phyloP scores from a whole-genome alignment of 2,329 filamentous ascomycete genomes.

The Teratosphaeria viscida region DNA sequence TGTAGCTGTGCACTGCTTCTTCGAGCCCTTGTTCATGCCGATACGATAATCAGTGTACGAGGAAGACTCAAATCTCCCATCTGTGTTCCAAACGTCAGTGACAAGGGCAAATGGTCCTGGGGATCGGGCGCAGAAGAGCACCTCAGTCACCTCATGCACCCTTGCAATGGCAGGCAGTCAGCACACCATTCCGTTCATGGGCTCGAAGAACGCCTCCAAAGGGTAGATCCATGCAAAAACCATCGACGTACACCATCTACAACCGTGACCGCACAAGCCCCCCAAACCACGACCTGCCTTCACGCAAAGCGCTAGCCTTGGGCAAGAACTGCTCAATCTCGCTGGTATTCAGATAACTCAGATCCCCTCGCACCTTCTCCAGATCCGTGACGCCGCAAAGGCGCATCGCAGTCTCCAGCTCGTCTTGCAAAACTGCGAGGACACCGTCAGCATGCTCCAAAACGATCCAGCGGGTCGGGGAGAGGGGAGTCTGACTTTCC shows the following conservation, averaged over 20 bases:
- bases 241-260: background rate
- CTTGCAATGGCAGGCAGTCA: too few relatives aligned
- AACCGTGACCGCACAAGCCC: slow-evolving; percentile 2
- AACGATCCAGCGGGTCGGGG: background rate
- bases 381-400: slow-evolving; percentile 54
- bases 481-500: slow-evolving; percentile 37
- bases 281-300: slow-evolving; percentile 2
- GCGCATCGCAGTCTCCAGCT: slow-evolving; percentile 56
- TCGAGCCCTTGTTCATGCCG: too few relatives aligned
- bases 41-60: too few relatives aligned
- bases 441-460: background rate
- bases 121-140: too few relatives aligned
- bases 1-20: too few relatives aligned
- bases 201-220: too few relatives aligned
- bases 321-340: slow-evolving; percentile 42
- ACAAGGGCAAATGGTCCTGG: too few relatives aligned
- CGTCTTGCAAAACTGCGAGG: slow-evolving; percentile 39
- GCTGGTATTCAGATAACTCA: slow-evolving; percentile 41
- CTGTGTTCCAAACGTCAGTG: too few relatives aligned
- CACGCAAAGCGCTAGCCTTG: background rate
- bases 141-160: too few relatives aligned
- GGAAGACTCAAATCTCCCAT: too few relatives aligned
- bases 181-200: too few relatives aligned
- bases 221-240: too few relatives aligned
- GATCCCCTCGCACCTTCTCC: slow-evolving; percentile 49